Evolutionary conservation across 225 moss, liverwort and hornwort species (phyloP).

Genomic region (Marchantia paleacea): DNA sequence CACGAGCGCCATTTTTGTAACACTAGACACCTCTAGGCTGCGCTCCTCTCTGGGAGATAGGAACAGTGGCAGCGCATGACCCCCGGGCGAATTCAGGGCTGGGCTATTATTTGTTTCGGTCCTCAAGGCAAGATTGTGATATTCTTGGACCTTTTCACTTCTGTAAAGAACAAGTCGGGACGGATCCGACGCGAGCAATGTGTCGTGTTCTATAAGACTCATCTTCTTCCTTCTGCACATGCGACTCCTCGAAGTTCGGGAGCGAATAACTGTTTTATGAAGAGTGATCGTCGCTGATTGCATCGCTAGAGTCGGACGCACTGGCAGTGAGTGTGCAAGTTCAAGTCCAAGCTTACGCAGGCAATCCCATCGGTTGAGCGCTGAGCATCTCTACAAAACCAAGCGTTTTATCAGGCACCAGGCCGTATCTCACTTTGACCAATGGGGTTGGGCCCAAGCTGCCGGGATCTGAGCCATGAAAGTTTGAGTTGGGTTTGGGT

Average conservation of each 20-base stretch:
- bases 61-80: no score
- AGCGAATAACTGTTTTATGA: background rate
- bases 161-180: background rate
- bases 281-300: background rate
- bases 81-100: no score
- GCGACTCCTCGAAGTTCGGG: slow-evolving; percentile 18
- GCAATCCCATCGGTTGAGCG: background rate
- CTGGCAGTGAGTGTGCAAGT: background rate
- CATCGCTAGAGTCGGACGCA: background rate
- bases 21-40: no score
- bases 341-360: no score
- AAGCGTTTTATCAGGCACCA: background rate
- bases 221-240: background rate
- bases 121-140: no score
- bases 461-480: background rate
- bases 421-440: background rate
- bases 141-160: background rate
- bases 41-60: no score
- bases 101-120: no score
- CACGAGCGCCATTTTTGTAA: no score
- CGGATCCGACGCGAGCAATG: background rate
- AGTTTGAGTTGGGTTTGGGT: background rate
- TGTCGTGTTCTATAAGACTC: background rate
- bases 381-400: background rate
- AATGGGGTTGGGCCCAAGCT: background rate